Base-by-base conservation (phyloP, 1,284 basidiomycete genomes). In the Ganoderma sinense region DNA sequence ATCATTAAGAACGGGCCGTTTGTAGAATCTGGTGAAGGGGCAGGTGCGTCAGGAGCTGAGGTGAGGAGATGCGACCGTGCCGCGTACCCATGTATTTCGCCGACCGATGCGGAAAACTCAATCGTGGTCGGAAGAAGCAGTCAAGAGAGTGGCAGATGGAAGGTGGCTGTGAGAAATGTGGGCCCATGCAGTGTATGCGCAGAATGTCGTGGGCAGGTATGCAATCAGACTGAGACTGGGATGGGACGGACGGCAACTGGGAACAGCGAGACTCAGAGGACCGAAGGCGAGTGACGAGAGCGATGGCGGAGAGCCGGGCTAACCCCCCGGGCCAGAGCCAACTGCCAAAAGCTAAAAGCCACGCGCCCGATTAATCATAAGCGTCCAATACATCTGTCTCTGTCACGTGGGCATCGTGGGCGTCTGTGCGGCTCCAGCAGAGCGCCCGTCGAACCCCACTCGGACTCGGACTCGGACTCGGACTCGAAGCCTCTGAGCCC, bases 271-370 rank as follows among this genome's bases (percentile, higher is more conserved):
- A 7, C 36, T n/a, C n/a, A n/a, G n/a, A n/a, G 8, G 53, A 56
- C 20, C 14, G 23, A 26, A 18, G 53, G 26, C 14, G 26, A 14
- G 29, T 20, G 29, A 13, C 26, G 53, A 33, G 29, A 26, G n/a
- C n/a, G 45, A 39, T 36, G 36, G n/a, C 16, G 40, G 55, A 33
- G 55, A 36, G 26, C 55, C 18, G 14, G 26, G 31, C 29, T 56
- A 56, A 56, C 53, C 53, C 13, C 29, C n/a, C n/a, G n/a, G n/a
- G n/a, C n/a, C n/a, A n/a, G n/a, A n/a, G n/a, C n/a, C 53, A 56
- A 31, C 53, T 56, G 31, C 53, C 31, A 26, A 61, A 61, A 41
- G 33, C 23, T n/a, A 23, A 61, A 61, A 33, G 59, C 53, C 53
- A 33, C 53, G 53, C 26, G 23, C 23, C 48, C 23, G 48, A 51